A percentile compares a stretch with the other conserved stretches of the same genome.
phyloP scores from a whole-genome alignment of 2,329 filamentous ascomycete species.

The Acarospora socialis region DNA sequence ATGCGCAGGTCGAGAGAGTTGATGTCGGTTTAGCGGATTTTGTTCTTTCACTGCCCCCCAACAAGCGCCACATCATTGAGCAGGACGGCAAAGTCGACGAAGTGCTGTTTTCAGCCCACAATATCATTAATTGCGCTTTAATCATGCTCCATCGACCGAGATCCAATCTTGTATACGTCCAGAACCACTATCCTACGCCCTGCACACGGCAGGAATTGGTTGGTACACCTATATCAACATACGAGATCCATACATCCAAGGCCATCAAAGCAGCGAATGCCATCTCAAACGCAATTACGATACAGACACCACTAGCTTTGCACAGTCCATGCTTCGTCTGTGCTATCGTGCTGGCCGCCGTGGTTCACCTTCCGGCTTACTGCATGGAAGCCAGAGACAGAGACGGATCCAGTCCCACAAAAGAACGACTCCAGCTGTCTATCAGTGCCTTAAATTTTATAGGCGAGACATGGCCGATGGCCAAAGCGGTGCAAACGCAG shows the following conservation, averaged over 20 bases:
- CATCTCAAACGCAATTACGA: slow-evolving; percentile 59
- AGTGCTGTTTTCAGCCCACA: slow-evolving; percentile 81
- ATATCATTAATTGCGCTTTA: slow-evolving; percentile 50
- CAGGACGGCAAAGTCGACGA: slow-evolving; percentile 64
- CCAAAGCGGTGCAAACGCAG: slow-evolving; percentile 18
- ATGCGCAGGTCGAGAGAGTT: slow-evolving; percentile 46
- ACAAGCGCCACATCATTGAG: slow-evolving; percentile 55
- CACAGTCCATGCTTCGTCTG: slow-evolving; percentile 80
- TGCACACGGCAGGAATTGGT: slow-evolving; percentile 46
- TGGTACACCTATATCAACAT: slow-evolving; percentile 16
- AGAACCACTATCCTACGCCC: slow-evolving; percentile 48
- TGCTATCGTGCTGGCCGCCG: slow-evolving; percentile 61
- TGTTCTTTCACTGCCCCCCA: slow-evolving; percentile 61
- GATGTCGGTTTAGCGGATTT: slow-evolving; percentile 53
- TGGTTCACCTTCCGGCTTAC: slow-evolving; percentile 73
- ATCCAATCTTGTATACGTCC: slow-evolving; percentile 50
- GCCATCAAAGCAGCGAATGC: slow-evolving; percentile 66
- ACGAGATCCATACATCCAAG: slow-evolving; percentile 48
- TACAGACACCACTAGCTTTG: slow-evolving; percentile 55
- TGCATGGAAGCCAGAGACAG: slow-evolving; percentile 36
- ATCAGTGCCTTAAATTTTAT: slow-evolving; percentile 19
- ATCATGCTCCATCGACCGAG: slow-evolving; percentile 70
- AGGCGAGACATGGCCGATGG: slow-evolving; percentile 21
- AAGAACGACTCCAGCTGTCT: slow-evolving; percentile 20
- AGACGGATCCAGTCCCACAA: slow-evolving; percentile 15